Evolutionary conservation across 2,329 filamentous ascomycete genomes (phyloP).

Genomic region (Colletotrichum musae): DNA sequence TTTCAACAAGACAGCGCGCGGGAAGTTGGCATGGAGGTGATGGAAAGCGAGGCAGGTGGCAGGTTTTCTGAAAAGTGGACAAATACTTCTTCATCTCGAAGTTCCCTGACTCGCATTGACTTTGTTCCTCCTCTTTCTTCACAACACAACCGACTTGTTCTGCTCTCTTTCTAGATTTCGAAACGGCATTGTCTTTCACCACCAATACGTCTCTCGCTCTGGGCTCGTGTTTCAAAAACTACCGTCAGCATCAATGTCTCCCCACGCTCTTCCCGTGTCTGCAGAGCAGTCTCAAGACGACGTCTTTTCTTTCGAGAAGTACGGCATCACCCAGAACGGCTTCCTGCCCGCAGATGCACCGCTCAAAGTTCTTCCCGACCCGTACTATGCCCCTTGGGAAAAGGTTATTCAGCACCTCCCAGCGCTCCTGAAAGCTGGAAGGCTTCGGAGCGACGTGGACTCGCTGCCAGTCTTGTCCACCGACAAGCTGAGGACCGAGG

Average conservation of each 20-base stretch:
- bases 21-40: conserved; percentile 6
- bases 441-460: conserved; percentile 75
- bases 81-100: conserved; percentile 29
- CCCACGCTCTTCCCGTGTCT: conserved; percentile 53
- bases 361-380: conserved; percentile 73
- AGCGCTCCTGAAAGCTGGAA: conserved; percentile 73
- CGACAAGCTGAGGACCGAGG: conserved; percentile 71
- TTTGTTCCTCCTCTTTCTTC: not conserved
- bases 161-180: not conserved
- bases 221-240: not conserved
- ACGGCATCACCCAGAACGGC: conserved; percentile 69
- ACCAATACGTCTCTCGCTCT: not conserved
- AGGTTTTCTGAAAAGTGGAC: not conserved
- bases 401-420: conserved; percentile 77
- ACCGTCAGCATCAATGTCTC: conserved; percentile 54
- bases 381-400: conserved; percentile 89
- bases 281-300: conserved; percentile 34
- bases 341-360: conserved; percentile 84
- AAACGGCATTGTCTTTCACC: not conserved
- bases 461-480: conserved; percentile 79
- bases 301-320: conserved; percentile 49
- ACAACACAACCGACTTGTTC: not conserved
- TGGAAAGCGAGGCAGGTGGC: not conserved
- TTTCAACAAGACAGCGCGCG: not conserved
- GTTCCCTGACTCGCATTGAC: conserved; percentile 23